phyloP scores from a whole-genome alignment of 1,284 basidiomycete species.

The Golubevia sp. region DNA sequence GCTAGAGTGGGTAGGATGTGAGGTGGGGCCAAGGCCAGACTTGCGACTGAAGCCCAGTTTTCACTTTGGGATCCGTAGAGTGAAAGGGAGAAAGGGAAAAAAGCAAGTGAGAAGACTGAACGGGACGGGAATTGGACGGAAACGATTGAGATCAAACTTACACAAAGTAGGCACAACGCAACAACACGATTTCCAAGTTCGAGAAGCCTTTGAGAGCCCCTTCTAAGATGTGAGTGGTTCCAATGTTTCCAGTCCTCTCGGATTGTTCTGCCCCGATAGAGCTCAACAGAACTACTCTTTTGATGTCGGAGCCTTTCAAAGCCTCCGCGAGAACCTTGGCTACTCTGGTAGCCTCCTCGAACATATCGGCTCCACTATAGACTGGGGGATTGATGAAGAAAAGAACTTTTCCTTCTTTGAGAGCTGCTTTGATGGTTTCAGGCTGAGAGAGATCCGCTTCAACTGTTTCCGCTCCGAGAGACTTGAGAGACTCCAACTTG shows the following conservation, averaged over 20 bases:
- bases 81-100: no score
- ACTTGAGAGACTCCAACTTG: neutral
- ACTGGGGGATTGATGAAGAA: neutral
- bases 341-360: neutral
- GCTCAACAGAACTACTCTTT: neutral
- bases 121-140: no score
- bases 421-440: neutral
- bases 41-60: neutral
- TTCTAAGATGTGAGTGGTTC: neutral
- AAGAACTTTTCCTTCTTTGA: neutral
- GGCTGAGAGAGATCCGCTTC: neutral
- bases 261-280: neutral
- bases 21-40: neutral
- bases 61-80: no score
- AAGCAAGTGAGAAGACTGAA: no score
- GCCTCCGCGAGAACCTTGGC: neutral
- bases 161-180: no score
- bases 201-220: neutral
- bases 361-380: neutral
- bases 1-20: neutral
- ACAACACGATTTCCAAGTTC: neutral
- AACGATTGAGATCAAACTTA: no score
- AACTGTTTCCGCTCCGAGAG: neutral
- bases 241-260: neutral
- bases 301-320: neutral